Base-by-base conservation (phyloP, 768 basidiomycete species). In the Piloderma croceum region DNA sequence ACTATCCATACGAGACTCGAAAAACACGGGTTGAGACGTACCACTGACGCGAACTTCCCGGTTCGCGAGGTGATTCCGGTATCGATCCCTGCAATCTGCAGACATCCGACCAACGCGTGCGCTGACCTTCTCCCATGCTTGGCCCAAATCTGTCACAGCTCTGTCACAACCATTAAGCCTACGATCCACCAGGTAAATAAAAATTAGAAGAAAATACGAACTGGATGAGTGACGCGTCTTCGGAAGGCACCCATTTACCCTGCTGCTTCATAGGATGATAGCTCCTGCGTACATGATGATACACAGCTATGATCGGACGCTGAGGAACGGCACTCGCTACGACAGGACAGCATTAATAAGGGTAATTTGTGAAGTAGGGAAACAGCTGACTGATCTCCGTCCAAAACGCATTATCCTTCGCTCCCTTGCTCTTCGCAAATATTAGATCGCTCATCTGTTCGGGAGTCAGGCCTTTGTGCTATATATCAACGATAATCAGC, bases 31-130 rank as follows among this genome's bases (percentile, higher is more conserved):
- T n/a, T n/a, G 17, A 23, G 9, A 55, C 68, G 20, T 46, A 73
- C 86, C 87, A 38, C 63, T 64, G 6, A 71, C 53, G n/a, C 84
- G 77, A 10, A 73, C 65, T 18, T 81, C 81, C 12, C 77, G 73
- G 47, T 82, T 74, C 15, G 77, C 69, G 21, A 91, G 73, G 50
- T 91, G 84, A 56, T 91, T 91, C 38, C 89, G 80, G 60, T 81
- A 90, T 40, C 89, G 74, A 60, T 91, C 89, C 7, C 89, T 74
- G 59, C 89, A 91, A 56, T 91, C 89, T 3, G 79, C 68, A 13
- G 83, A 77, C 73, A 77, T 81, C 31, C 89, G 72, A 19, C 84
- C 84, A 5, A 91, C 86, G 15, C 69, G 57, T 31, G 62, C 62
- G 52, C 82, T 79, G 32, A 91, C 73, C 51, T 80, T 83, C 61